Conservation (phyloP, 2,329 filamentous ascomycete genomes). For the Aspergillus viridinutans region DNA sequence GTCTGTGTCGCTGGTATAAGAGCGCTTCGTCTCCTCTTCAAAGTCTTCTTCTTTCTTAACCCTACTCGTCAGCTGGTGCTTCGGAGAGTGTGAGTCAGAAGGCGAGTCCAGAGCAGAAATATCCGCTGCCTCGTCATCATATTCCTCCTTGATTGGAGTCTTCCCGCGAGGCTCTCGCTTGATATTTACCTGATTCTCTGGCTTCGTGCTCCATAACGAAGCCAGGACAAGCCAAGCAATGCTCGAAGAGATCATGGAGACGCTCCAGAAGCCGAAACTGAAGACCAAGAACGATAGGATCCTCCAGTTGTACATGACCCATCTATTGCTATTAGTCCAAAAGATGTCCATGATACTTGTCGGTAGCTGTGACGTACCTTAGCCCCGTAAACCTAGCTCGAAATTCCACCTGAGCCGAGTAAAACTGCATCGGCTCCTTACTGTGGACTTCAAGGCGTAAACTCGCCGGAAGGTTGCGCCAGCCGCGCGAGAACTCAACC, state of each 20-base stretch:
- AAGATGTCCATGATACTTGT: not conserved
- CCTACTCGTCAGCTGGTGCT: not conserved
- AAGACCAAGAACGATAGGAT: slow-evolving; percentile 65
- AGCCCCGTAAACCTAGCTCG: slow-evolving; percentile 72
- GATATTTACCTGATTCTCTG: slow-evolving; percentile 2
- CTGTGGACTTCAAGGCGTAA: slow-evolving; percentile 67
- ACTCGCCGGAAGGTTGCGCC: slow-evolving; percentile 50
- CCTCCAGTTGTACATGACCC: slow-evolving; percentile 83
- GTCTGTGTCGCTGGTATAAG: slow-evolving; percentile 1
- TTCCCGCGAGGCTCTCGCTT: slow-evolving; percentile 15
- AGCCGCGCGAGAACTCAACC: slow-evolving; percentile 59
- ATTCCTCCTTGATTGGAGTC: slow-evolving; percentile 19
- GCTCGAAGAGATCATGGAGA: slow-evolving; percentile 65
- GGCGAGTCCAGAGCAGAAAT: slow-evolving; percentile 1
- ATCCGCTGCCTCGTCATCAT: slow-evolving; percentile 4
- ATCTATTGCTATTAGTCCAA: slow-evolving; percentile 44
- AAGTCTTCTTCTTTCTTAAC: slow-evolving; percentile 26
- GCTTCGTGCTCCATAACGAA: slow-evolving; percentile 33
- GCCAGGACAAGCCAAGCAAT: slow-evolving; percentile 60
- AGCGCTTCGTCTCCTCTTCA: not conserved
- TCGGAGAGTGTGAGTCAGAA: slow-evolving; percentile 4
- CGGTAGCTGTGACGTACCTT: slow-evolving; percentile 37
- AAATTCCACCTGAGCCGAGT: slow-evolving; percentile 64
- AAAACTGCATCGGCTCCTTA: slow-evolving; percentile 69
- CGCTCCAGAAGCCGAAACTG: slow-evolving; percentile 69